Evolutionary conservation across 352 stramenopile species (phyloP).

Genomic region (Pythium monospermum): DNA sequence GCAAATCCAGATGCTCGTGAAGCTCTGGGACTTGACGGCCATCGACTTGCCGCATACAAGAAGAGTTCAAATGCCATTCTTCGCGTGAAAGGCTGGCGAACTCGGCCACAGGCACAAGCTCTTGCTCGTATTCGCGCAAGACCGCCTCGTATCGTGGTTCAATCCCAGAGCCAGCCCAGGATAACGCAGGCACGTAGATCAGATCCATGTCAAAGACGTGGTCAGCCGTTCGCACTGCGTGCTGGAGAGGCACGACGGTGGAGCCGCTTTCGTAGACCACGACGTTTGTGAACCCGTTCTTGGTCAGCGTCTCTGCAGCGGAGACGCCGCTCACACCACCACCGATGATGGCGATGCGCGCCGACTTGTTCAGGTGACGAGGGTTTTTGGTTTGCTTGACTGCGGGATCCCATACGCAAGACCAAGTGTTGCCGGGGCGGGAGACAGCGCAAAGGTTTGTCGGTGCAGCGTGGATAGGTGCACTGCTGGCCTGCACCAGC

Average conservation of each 20-base stretch:
- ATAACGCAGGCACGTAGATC: constrained; percentile 9
- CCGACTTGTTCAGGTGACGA: constrained; percentile 4
- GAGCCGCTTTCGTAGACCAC: constrained; percentile 8
- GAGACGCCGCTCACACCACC: constrained; percentile 9
- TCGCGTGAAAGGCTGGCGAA: constrained; percentile 2
- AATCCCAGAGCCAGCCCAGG: not conserved
- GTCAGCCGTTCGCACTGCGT: constrained; percentile 1
- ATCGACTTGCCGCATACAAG: not conserved
- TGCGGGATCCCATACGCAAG: too few relatives aligned
- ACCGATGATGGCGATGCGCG: constrained; percentile 15
- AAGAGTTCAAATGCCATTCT: not conserved
- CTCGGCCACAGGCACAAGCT: constrained; percentile 3
- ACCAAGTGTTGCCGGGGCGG: not conserved
- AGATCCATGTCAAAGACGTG: constrained; percentile 7
- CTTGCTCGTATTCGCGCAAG: constrained; percentile 2
- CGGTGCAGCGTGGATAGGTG: not conserved
- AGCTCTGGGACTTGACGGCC: not conserved
- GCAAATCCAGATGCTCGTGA: not conserved
- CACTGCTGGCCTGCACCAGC: not conserved
- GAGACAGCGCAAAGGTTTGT: not conserved
- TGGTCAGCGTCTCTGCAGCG: constrained; percentile 3
- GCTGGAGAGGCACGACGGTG: constrained; percentile 1
- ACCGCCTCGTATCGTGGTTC: constrained; percentile 1
- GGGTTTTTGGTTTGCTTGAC: too few relatives aligned
- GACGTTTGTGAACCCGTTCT: constrained; percentile 14